These are phyloP conservation scores for Phtheirospermum japonicum DNA, from an alignment of 257 asterid genomes.

Conservation along the genomic window DNA sequence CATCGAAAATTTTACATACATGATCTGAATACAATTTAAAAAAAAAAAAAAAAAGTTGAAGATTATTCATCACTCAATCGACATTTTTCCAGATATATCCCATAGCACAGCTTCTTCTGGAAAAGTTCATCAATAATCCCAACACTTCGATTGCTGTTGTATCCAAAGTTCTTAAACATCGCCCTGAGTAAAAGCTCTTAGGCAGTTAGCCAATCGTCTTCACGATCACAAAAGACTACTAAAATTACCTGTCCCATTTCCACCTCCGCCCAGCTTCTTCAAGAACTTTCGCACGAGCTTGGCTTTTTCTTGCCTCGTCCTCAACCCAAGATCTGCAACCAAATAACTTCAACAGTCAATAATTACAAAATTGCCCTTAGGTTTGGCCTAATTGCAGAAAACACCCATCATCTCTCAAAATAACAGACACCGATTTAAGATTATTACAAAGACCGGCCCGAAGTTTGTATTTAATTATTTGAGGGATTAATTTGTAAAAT, in stretches of 20 bases:
- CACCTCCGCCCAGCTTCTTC: conserved; percentile 79
- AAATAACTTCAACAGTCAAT: neutral
- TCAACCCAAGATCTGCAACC: conserved; percentile 83
- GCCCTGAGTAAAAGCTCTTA: neutral
- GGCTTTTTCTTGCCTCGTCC: conserved; percentile 86
- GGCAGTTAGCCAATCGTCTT: neutral
- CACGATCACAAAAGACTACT: neutral
- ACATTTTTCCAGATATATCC: conserved; percentile 6
- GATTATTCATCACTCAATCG: conserved; percentile 1
- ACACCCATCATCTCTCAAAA: no score
- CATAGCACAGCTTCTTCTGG: no score
- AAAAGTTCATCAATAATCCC: no score
- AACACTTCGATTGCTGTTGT: no score
- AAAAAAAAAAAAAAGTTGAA: neutral
- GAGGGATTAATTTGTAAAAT: no score
- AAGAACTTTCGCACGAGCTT: conserved; percentile 69
- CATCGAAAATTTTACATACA: neutral
- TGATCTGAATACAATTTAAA: neutral
- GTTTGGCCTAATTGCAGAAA: neutral
- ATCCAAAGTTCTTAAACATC: neutral
- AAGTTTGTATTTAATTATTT: no score
- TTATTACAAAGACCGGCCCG: no score
- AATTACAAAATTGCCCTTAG: neutral
- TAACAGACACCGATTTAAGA: no score
- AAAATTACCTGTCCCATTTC: conserved; percentile 75